Evolutionary conservation across 345 rosid species (phyloP).

Genomic region (Zanthoxylum bungeanum): DNA sequence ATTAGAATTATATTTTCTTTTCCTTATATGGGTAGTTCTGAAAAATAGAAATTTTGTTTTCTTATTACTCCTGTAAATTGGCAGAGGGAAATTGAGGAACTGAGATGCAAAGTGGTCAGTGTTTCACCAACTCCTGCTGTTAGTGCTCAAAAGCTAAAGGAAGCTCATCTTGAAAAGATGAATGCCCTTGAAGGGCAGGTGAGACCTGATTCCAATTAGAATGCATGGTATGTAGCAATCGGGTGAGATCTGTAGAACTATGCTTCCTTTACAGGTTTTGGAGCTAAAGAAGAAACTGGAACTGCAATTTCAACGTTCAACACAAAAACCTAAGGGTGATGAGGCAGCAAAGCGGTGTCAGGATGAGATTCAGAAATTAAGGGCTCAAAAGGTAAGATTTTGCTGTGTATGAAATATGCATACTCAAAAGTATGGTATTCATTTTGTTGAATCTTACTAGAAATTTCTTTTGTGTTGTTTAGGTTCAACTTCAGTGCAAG

Average conservation of each 20-base stretch:
- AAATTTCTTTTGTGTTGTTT: constrained; percentile 13
- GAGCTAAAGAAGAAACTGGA: constrained; percentile 66
- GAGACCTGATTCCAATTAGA: constrained; percentile 9
- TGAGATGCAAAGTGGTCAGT: constrained; percentile 43
- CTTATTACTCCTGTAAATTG: constrained; percentile 12
- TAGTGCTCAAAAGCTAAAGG: constrained; percentile 44
- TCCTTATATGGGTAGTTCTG: neutral
- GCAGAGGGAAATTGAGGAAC: constrained; percentile 69
- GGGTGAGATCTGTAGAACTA: constrained; percentile 4
- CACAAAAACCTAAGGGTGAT: constrained; percentile 52
- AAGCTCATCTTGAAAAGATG: constrained; percentile 50
- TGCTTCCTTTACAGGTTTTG: constrained; percentile 39
- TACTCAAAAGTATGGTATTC: neutral
- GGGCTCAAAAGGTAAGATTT: constrained; percentile 69
- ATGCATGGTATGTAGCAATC: neutral
- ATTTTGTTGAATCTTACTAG: neutral
- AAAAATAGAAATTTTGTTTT: neutral
- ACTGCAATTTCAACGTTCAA: constrained; percentile 47
- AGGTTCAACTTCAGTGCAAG: constrained; percentile 95
- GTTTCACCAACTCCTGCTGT: constrained; percentile 44
- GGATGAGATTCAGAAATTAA: constrained; percentile 69
- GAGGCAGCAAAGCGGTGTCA: constrained; percentile 41
- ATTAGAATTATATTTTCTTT: neutral
- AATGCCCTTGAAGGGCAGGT: constrained; percentile 59
- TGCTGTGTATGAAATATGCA: constrained; percentile 2